Conservation (phyloP, 2,329 filamentous ascomycete genomes). For the Diaporthe destruens region DNA sequence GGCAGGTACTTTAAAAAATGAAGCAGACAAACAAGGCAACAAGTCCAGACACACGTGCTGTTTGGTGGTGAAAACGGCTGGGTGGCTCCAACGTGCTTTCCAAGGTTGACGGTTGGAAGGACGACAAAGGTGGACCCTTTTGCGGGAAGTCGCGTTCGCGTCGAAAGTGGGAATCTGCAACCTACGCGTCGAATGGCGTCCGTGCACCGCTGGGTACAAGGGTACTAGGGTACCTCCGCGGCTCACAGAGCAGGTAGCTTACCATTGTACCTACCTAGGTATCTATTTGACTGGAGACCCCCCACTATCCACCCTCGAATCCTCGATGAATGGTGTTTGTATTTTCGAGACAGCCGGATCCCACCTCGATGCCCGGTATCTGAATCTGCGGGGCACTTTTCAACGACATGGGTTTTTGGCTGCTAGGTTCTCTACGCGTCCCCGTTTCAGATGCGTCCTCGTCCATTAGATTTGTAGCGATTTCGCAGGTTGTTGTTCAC, state of each 20-base stretch:
- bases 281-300: conserved; percentile 2
- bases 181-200: conserved; percentile 28
- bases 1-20: background rate
- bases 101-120: conserved; percentile 33
- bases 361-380: background rate
- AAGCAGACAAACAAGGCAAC: background rate
- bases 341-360: background rate
- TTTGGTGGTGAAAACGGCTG: conserved; percentile 5
- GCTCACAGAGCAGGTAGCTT: background rate
- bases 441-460: too few species aligned
- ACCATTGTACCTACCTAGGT: background rate
- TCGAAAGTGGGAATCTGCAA: conserved; percentile 34
- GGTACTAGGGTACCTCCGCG: conserved; percentile 13
- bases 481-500: background rate
- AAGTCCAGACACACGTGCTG: background rate
- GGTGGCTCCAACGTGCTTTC: conserved; percentile 20
- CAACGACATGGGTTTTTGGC: too few species aligned
- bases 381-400: background rate
- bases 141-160: conserved; percentile 35
- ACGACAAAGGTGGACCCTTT: conserved; percentile 27
- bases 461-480: too few species aligned
- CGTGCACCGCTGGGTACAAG: background rate
- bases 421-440: too few species aligned
- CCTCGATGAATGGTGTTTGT: too few species aligned
- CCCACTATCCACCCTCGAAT: too few species aligned